Base-by-base conservation (phyloP, 495 filamentous ascomycete genomes). In the Apodospora peruviana region DNA sequence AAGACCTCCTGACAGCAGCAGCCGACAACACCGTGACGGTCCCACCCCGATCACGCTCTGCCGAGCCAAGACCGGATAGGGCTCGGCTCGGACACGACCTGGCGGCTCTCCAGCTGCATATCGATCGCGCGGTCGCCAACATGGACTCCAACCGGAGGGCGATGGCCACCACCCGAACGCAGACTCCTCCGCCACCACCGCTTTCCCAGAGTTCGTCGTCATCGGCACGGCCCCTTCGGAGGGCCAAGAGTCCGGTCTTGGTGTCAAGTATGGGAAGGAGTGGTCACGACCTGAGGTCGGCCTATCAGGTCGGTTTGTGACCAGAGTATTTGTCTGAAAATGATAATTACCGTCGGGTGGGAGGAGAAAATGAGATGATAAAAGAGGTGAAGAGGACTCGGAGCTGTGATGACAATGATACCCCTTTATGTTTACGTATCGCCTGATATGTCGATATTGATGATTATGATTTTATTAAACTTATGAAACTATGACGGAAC, bases 41-140 rank as follows among this genome's bases (percentile, higher is more conserved):
- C 4, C 25, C 19, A 1, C 43, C 14, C 5, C 38, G 50, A 35
- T 44, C 50, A 2, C 44, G 50, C 11, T 48, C 50, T 7, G 50
- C 44, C 17, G 45, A 53, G 45, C 50, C 50, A 4, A 39, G 50
- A 3, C 27, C 25, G 11, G 49, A 52, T 35, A 24, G 36, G n/a
- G 27, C 39, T 10, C n/a, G 22, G 7, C 44, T 43, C 3, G 38
- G 44, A 36, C 17, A 44, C 16, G 45, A 23, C 16, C 18, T 46
- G 29, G 32, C 23, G 32, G 22, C 44, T 16, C 44, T 46, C 12
- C 44, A 46, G 19, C 34, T 46, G 44, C 19, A 37, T 4, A 20
- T 37, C 34, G 44, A 46, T 20, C 29, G 12, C 1, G 21, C 18
- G 8, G 32, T 34, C 3, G 19, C 32, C 3, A 20, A 46, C 19